A percentile compares a stretch with the other conserved stretches of the same genome.
These are phyloP conservation scores for Yamagishiella unicocca DNA, from an alignment of 139 green algal genomes.

Conservation along the genomic window DNA sequence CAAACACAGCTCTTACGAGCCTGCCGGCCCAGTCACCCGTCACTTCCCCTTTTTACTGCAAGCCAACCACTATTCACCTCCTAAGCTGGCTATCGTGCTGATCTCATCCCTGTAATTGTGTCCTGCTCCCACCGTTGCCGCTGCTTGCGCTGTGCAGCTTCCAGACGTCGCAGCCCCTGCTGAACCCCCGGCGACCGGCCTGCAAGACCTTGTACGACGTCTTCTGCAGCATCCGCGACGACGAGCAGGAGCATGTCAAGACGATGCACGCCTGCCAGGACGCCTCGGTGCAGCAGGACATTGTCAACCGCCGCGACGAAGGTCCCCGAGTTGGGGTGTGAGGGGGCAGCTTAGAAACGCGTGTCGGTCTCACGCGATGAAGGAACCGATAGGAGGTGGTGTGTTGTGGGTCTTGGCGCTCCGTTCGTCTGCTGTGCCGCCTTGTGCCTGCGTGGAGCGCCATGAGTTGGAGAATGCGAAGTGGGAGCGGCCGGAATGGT, in stretches of 20 bases:
- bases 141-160: neutral
- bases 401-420: no score
- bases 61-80: no score
- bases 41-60: no score
- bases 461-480: no score
- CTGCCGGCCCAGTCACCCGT: no score
- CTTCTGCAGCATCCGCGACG: conserved; percentile 90
- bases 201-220: conserved; percentile 87
- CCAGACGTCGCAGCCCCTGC: conserved; percentile 7
- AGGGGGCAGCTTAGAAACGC: neutral
- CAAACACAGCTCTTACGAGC: no score
- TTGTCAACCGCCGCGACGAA: conserved; percentile 29
- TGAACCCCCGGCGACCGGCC: conserved; percentile 41
- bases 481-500: no score
- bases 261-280: conserved; percentile 92
- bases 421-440: no score
- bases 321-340: conserved; percentile 12
- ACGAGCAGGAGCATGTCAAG: conserved; percentile 94
- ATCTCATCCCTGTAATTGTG: no score
- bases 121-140: neutral
- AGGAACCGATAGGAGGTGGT: neutral
- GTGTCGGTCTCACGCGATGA: neutral
- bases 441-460: no score
- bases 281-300: conserved; percentile 15
- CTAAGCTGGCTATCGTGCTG: no score